A percentile compares a stretch with the other conserved stretches of the same genome.
Conservation (phyloP, 306 rosid species). For the Nissolia schottii region DNA sequence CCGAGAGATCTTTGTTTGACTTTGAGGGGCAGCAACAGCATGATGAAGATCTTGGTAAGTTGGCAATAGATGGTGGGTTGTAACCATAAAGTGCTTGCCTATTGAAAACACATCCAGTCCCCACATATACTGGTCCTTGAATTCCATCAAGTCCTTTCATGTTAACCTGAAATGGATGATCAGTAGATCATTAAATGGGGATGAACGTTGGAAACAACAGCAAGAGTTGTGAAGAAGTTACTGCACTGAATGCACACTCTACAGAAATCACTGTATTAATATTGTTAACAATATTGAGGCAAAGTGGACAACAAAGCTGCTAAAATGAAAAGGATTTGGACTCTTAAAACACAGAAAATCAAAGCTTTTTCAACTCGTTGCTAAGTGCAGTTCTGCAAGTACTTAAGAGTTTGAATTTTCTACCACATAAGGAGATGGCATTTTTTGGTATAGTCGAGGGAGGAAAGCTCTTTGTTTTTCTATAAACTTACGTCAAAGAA, state of each 20-base stretch:
- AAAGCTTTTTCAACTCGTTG: not conserved
- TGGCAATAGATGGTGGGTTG: slow-evolving; percentile 75
- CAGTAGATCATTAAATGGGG: not conserved
- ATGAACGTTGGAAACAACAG: not conserved
- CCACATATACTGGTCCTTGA: slow-evolving; percentile 97
- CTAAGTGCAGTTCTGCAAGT: not conserved
- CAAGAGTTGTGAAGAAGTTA: not conserved
- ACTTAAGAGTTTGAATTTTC: not conserved
- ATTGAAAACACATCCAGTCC: slow-evolving; percentile 90
- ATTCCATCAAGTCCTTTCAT: slow-evolving; percentile 99
- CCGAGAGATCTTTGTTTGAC: slow-evolving; percentile 48
- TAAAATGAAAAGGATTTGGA: not conserved
- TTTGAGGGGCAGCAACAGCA: slow-evolving; percentile 87
- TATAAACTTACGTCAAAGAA: slow-evolving; percentile 91
- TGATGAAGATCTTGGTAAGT: slow-evolving; percentile 49
- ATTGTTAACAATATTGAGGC: not conserved
- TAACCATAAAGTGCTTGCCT: slow-evolving; percentile 99
- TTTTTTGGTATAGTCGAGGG: not conserved
- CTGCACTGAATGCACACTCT: not conserved
- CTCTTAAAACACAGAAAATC: not conserved
- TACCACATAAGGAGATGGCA: not conserved
- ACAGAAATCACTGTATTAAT: not conserved
- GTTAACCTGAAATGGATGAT: slow-evolving; percentile 67
- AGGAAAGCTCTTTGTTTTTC: not conserved
- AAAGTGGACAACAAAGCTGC: not conserved